phyloP scores from a whole-genome alignment of 2,329 filamentous ascomycete species.

The Fusarium marasasianum region DNA sequence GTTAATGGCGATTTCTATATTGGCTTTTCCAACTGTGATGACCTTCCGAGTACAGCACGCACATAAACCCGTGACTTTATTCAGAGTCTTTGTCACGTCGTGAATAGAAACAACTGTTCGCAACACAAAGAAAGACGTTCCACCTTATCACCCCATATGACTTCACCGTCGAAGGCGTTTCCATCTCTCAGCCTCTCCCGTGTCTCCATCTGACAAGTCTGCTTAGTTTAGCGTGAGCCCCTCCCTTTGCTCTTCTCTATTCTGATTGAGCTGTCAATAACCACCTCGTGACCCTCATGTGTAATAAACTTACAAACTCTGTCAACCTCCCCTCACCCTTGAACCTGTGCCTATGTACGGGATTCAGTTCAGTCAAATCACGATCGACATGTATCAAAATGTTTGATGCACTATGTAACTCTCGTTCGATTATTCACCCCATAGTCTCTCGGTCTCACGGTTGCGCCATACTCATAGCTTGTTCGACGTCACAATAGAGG shows the following conservation, averaged over 20 bases:
- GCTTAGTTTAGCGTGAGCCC: constrained; percentile 3
- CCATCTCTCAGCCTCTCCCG: constrained; percentile 25
- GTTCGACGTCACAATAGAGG: constrained; percentile 1
- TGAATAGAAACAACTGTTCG: neutral
- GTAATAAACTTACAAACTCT: constrained; percentile 8
- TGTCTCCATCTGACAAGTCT: constrained; percentile 27
- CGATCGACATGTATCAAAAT: constrained; percentile 11
- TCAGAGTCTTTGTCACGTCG: neutral
- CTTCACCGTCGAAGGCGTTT: constrained; percentile 19
- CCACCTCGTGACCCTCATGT: constrained; percentile 25
- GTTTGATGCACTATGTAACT: neutral
- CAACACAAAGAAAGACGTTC: constrained; percentile 12
- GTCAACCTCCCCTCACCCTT: neutral
- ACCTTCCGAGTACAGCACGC: neutral
- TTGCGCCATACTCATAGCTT: neutral
- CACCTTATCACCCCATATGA: constrained; percentile 21
- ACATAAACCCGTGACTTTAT: neutral
- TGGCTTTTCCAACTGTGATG: constrained; percentile 1
- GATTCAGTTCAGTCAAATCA: neutral
- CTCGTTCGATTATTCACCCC: neutral
- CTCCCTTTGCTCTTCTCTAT: neutral
- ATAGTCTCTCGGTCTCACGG: constrained; percentile 2
- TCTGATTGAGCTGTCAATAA: constrained; percentile 14
- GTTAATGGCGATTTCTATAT: constrained; percentile 15
- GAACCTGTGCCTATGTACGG: neutral